These are phyloP conservation scores for Colletotrichum tropicicola DNA, from an alignment of 2,329 filamentous ascomycete genomes.

Conservation along the genomic window DNA sequence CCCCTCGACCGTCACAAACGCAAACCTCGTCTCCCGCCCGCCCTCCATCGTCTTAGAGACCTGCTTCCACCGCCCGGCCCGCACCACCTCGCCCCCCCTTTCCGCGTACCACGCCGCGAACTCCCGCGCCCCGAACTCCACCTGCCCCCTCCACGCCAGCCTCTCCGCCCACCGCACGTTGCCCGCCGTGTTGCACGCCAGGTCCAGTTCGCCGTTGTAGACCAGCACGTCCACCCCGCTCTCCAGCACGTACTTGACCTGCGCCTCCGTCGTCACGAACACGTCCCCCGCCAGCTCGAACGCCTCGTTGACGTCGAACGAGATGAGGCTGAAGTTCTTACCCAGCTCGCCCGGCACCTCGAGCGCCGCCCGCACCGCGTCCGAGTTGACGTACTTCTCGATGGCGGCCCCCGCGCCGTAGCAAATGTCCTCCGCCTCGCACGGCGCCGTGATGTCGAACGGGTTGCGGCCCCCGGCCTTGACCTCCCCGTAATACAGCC, in stretches of 20 bases:
- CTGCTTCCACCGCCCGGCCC: slow-evolving; percentile 19
- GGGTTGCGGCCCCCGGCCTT: slow-evolving; percentile 48
- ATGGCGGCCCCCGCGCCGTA: slow-evolving; percentile 40
- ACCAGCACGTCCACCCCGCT: slow-evolving; percentile 32
- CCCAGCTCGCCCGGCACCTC: slow-evolving; percentile 27
- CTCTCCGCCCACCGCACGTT: slow-evolving; percentile 46
- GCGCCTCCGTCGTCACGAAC: slow-evolving; percentile 21
- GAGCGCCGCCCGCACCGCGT: slow-evolving; percentile 31
- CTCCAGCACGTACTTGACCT: slow-evolving; percentile 15
- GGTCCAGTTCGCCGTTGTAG: slow-evolving; percentile 36
- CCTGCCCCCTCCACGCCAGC: slow-evolving; percentile 53
- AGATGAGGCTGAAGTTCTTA: slow-evolving; percentile 17
- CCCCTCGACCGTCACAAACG: slow-evolving; percentile 42
- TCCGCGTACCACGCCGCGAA: slow-evolving; percentile 26
- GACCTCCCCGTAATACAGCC: slow-evolving; percentile 50
- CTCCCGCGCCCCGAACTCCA: slow-evolving; percentile 47
- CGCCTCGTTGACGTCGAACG: slow-evolving; percentile 11
- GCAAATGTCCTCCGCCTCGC: slow-evolving; percentile 47
- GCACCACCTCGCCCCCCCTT: slow-evolving; percentile 5
- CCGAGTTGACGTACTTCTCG: slow-evolving; percentile 36
- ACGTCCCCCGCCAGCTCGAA: slow-evolving; percentile 30
- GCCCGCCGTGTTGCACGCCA: slow-evolving; percentile 34
- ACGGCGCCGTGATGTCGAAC: slow-evolving; percentile 52
- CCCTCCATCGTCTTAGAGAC: slow-evolving; percentile 3
- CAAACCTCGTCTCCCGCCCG: slow-evolving; percentile 20